Conservation (phyloP, 208 protist genomes). For the Trypanosoma platydactyli region DNA sequence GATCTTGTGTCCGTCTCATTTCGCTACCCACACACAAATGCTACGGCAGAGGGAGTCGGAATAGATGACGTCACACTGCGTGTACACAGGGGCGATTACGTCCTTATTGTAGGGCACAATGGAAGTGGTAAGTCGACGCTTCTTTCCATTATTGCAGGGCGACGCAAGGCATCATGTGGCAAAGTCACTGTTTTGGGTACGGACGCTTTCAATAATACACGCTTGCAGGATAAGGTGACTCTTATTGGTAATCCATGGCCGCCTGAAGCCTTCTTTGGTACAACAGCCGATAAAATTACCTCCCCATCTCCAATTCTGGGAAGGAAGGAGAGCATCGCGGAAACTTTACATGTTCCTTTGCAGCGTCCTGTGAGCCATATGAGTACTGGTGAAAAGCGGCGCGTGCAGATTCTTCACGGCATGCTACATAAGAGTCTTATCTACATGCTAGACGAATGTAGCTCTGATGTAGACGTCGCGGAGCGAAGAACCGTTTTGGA, state of each 20-base stretch:
- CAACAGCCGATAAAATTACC: constrained; percentile 63
- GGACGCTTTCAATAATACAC: constrained; percentile 84
- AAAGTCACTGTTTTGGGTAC: constrained; percentile 53
- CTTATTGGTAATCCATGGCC: constrained; percentile 73
- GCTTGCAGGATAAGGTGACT: constrained; percentile 45
- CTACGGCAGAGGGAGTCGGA: constrained; percentile 7
- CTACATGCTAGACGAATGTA: constrained; percentile 86
- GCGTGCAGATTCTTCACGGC: constrained; percentile 72
- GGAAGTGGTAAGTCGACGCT: constrained; percentile 96
- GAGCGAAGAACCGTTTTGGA: constrained; percentile 67
- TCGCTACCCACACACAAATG: constrained; percentile 38
- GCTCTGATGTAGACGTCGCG: constrained; percentile 80
- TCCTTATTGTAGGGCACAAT: constrained; percentile 95
- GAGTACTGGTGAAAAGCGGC: constrained; percentile 68
- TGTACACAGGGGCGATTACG: constrained; percentile 59
- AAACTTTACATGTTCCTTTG: constrained; percentile 50
- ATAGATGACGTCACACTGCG: constrained; percentile 42
- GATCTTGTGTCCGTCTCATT: constrained; percentile 39
- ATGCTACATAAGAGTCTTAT: constrained; percentile 49
- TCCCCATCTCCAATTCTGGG: constrained; percentile 38
- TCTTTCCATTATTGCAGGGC: constrained; percentile 89
- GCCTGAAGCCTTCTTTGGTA: constrained; percentile 71
- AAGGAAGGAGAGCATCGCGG: constrained; percentile 39
- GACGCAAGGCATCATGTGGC: constrained; percentile 58
- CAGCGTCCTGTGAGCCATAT: constrained; percentile 55